A percentile compares a stretch with the other conserved stretches of the same genome.
phyloP scores from a whole-genome alignment of 2,329 filamentous ascomycete genomes.

The Cercospora sp. region DNA sequence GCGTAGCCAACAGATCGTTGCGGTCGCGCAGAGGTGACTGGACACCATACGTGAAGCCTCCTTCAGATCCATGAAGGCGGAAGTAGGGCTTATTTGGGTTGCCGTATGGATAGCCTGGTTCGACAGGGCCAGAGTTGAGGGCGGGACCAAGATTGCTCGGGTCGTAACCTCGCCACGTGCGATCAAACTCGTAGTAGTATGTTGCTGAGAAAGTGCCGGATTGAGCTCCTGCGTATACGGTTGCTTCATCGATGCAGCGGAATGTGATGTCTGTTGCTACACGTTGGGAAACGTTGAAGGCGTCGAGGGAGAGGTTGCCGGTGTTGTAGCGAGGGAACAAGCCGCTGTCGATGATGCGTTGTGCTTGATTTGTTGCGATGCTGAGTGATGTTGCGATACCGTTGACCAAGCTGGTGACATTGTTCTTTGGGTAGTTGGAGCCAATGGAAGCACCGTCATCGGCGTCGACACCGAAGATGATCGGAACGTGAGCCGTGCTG shows the following conservation, averaged over 20 bases:
- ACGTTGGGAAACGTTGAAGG: conserved; percentile 57
- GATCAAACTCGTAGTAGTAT: conserved; percentile 63
- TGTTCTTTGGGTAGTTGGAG: conserved; percentile 49
- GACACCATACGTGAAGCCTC: conserved; percentile 34
- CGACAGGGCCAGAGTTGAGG: conserved; percentile 37
- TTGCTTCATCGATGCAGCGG: conserved; percentile 61
- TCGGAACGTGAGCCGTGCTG: conserved; percentile 51
- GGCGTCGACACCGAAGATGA: conserved; percentile 58
- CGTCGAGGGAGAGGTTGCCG: conserved; percentile 55
- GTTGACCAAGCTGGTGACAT: conserved; percentile 44
- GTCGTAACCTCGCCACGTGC: conserved; percentile 54
- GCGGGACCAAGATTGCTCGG: conserved; percentile 55
- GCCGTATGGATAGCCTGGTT: conserved; percentile 44
- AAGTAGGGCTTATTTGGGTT: conserved; percentile 56
- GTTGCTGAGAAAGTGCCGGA: conserved; percentile 51
- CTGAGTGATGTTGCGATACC: conserved; percentile 50
- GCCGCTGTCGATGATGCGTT: conserved; percentile 45
- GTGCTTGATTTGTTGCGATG: conserved; percentile 45
- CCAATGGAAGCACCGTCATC: conserved; percentile 58
- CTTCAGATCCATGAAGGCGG: conserved; percentile 59
- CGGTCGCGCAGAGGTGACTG: conserved; percentile 50
- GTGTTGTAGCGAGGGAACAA: conserved; percentile 54
- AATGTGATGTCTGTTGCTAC: conserved; percentile 61
- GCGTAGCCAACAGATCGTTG: conserved; percentile 50
- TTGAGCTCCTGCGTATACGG: conserved; percentile 52